Percentiles rank a stretch among this genome's conserved stretches.
phyloP scores from a whole-genome alignment of 2,329 filamentous ascomycete species.

The Salinomyces thailandicus region DNA sequence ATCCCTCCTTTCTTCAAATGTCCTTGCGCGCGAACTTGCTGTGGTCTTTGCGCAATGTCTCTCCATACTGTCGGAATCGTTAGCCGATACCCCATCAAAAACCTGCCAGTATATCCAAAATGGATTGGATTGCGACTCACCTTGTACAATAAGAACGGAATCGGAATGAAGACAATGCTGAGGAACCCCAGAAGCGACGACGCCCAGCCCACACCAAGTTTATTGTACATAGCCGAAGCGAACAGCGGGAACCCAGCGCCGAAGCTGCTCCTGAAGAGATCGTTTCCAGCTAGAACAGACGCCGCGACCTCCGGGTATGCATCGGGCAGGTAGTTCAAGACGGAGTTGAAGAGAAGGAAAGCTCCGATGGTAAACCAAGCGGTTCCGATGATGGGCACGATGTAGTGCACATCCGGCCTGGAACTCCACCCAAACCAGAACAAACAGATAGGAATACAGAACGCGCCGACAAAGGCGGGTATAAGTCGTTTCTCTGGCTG shows the following conservation, averaged over 20 bases:
- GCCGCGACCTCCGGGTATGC: slow-evolving; percentile 35
- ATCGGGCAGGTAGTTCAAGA: slow-evolving; percentile 36
- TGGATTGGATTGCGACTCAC: slow-evolving; percentile 8
- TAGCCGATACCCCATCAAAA: background rate
- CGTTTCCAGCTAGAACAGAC: slow-evolving; percentile 35
- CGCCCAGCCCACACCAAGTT: slow-evolving; percentile 34
- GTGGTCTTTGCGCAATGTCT: slow-evolving; percentile 30
- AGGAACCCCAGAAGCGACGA: slow-evolving; percentile 32
- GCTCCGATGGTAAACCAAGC: slow-evolving; percentile 28
- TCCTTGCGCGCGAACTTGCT: slow-evolving; percentile 34
- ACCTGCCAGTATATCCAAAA: background rate
- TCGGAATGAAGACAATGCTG: slow-evolving; percentile 35
- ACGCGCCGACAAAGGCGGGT: slow-evolving; percentile 29
- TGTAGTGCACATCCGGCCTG: slow-evolving; percentile 28
- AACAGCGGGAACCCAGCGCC: slow-evolving; percentile 33
- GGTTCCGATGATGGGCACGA: slow-evolving; percentile 32
- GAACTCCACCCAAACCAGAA: slow-evolving; percentile 37
- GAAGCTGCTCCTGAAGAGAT: slow-evolving; percentile 32
- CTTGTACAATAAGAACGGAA: slow-evolving; percentile 36
- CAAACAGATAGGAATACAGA: slow-evolving; percentile 33
- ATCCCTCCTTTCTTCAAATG: too few relatives aligned
- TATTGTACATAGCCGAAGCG: slow-evolving; percentile 28
- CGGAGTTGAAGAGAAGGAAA: slow-evolving; percentile 39
- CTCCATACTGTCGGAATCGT: slow-evolving; percentile 24
- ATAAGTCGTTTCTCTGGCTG: slow-evolving; percentile 31